phyloP scores from a whole-genome alignment of 1,284 basidiomycete genomes.

The Sporisorium exsertum region DNA sequence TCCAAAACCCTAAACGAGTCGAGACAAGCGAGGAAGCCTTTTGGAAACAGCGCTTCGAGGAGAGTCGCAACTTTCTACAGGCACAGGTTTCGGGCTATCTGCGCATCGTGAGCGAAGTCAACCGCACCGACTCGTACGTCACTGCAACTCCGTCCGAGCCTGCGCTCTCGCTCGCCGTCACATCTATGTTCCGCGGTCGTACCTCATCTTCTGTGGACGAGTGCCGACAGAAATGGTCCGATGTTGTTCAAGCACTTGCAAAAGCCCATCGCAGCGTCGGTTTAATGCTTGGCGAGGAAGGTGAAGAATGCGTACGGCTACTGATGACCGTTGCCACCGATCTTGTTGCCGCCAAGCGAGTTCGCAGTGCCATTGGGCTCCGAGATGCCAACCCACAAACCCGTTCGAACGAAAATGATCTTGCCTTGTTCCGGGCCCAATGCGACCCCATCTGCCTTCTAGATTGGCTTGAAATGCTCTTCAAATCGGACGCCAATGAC shows the following conservation, averaged over 20 bases:
- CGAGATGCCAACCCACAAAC: too few relatives aligned
- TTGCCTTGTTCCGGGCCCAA: background rate
- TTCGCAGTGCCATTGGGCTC: too few relatives aligned
- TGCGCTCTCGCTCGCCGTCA: conserved; percentile 13
- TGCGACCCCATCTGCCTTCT: background rate
- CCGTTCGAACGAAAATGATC: background rate
- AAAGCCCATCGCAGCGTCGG: conserved; percentile 9
- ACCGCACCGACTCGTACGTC: conserved; percentile 5
- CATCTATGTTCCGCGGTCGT: conserved; percentile 8
- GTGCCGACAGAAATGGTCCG: background rate
- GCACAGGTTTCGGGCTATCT: conserved; percentile 9
- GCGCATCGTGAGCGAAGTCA: conserved; percentile 11
- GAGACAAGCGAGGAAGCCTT: too few relatives aligned
- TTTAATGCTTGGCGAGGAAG: conserved; percentile 17
- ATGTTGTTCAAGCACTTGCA: background rate
- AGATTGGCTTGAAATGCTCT: background rate
- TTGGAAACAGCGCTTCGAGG: background rate
- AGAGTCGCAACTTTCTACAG: background rate
- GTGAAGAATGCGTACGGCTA: conserved; percentile 47
- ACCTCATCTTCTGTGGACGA: background rate
- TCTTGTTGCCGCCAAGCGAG: background rate
- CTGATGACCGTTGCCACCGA: conserved; percentile 19
- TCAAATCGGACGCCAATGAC: background rate
- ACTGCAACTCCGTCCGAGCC: conserved; percentile 16
- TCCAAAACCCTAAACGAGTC: background rate